Base-by-base conservation (phyloP, 2,329 filamentous ascomycete genomes). In the Verticillium isaacii region DNA sequence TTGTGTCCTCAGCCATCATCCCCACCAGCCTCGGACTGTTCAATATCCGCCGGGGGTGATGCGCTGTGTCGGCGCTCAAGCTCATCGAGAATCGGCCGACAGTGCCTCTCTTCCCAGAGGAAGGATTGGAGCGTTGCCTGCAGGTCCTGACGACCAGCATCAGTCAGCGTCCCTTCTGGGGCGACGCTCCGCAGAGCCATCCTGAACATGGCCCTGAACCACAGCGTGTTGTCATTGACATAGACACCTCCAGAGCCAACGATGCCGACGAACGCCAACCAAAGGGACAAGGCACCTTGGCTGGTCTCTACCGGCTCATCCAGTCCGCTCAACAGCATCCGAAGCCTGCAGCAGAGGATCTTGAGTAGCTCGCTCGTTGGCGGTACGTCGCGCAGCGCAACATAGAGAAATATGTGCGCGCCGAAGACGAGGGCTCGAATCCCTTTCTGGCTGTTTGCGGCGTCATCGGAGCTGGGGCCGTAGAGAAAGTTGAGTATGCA, bases 21-120 rank as follows among this genome's bases (percentile, higher is more conserved):
- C 5, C 12, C 41, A 7, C n/a, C 41, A 12, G 6, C 12, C 6
- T 41, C 41, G 2, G 8, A 23, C 12, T 7, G 8, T 12, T 50
- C 41, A 25, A 50, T 9, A n/a, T 50, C 41, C n/a, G 41, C n/a
- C 7, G 41, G 41, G 9, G 41, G 41, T 11, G 41, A 50, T n/a
- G 19, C 41, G 19, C 41, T 50, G 19, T 50, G 41, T 12, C 41
- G 41, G 41, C 41, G 41, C 19, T 50, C 41, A 23, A 50, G 41
- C 19, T 19, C 19, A 23, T 65, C 61, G 17, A 65, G 59, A 23
- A 56, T 61, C 39, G 61, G 56, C 25, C 57, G 34, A 25, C 64
- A 65, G 5, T 57, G 34, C 55, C 90, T 52, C 32, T 66, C 64
- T 19, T 55, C 57, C 63, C 63, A 66, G n/a, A 66, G 61, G 19